phyloP scores from a whole-genome alignment of 257 asterid genomes.

The Gynochthodes officinalis region DNA sequence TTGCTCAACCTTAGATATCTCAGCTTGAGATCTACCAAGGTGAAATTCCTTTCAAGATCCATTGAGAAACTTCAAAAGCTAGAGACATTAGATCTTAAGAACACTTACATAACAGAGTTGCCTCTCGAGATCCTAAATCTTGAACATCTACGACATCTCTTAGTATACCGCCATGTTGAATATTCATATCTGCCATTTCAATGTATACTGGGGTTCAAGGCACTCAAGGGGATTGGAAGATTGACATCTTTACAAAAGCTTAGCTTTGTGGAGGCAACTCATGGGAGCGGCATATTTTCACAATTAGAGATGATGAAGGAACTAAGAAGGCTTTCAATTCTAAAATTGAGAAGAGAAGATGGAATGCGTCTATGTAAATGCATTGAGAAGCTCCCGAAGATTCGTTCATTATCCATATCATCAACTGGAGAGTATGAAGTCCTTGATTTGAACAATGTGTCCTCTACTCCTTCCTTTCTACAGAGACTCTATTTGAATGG shows the following conservation, averaged over 20 bases:
- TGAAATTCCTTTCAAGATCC: constrained; percentile 22
- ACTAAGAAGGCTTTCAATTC: constrained; percentile 26
- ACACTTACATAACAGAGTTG: constrained; percentile 28
- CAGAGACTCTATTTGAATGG: constrained; percentile 32
- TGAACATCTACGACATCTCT: constrained; percentile 28
- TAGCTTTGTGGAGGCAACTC: constrained; percentile 23
- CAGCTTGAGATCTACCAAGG: constrained; percentile 29
- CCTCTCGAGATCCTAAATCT: constrained; percentile 34
- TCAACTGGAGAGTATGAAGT: constrained; percentile 24
- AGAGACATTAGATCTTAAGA: constrained; percentile 36
- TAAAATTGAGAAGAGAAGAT: constrained; percentile 34
- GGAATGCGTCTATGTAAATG: constrained; percentile 25
- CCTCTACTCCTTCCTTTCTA: constrained; percentile 29
- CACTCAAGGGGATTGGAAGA: constrained; percentile 28
- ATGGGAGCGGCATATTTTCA: constrained; percentile 16
- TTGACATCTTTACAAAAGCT: constrained; percentile 29
- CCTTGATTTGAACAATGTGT: constrained; percentile 26
- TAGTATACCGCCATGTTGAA: constrained; percentile 19
- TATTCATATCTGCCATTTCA: constrained; percentile 26
- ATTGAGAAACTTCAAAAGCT: constrained; percentile 30
- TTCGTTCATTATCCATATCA: constrained; percentile 22
- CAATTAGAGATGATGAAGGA: constrained; percentile 25
- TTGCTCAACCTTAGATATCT: constrained; percentile 26
- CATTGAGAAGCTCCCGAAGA: constrained; percentile 26
- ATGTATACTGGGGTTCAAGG: constrained; percentile 30